Percentiles rank a stretch among this genome's conserved stretches.
Evolutionary conservation across 2,329 filamentous ascomycete genomes (phyloP).

Genomic region (Lachnellula occidentalis): DNA sequence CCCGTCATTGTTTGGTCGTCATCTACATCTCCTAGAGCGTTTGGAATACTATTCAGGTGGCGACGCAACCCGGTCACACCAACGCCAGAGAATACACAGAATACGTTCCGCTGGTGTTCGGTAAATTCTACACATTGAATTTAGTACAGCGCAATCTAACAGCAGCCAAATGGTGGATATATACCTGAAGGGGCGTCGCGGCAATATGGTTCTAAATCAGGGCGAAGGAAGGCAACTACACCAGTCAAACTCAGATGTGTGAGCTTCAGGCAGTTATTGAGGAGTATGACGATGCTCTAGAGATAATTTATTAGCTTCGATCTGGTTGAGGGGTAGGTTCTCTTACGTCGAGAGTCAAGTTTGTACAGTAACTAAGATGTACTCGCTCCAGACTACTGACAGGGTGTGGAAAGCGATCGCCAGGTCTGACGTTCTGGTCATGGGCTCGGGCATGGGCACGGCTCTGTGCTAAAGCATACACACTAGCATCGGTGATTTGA

Average conservation of each 20-base stretch:
- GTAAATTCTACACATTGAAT: constrained; percentile 69
- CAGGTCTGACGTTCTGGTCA: constrained; percentile 33
- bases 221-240: constrained; percentile 80
- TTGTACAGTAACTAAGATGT: constrained; percentile 90
- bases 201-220: constrained; percentile 81
- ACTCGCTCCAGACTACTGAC: constrained; percentile 68
- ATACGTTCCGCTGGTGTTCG: constrained; percentile 88
- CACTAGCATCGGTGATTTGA: constrained; percentile 83
- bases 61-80: constrained; percentile 74
- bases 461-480: constrained; percentile 73
- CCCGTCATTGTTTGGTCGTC: constrained; percentile 44
- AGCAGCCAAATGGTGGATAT: constrained; percentile 13
- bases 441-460: constrained; percentile 13
- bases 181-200: constrained; percentile 72
- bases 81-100: constrained; percentile 92
- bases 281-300: constrained; percentile 81
- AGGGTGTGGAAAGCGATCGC: background rate
- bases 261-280: constrained; percentile 86
- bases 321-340: background rate
- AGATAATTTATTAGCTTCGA: constrained; percentile 27
- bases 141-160: constrained; percentile 4
- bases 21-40: constrained; percentile 89
- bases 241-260: constrained; percentile 94
- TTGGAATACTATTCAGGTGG: constrained; percentile 72
- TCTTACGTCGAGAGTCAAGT: constrained; percentile 72